These are phyloP conservation scores for Elongisporangium undulatum DNA, from an alignment of 352 stramenopile species.

Conservation along the genomic window DNA sequence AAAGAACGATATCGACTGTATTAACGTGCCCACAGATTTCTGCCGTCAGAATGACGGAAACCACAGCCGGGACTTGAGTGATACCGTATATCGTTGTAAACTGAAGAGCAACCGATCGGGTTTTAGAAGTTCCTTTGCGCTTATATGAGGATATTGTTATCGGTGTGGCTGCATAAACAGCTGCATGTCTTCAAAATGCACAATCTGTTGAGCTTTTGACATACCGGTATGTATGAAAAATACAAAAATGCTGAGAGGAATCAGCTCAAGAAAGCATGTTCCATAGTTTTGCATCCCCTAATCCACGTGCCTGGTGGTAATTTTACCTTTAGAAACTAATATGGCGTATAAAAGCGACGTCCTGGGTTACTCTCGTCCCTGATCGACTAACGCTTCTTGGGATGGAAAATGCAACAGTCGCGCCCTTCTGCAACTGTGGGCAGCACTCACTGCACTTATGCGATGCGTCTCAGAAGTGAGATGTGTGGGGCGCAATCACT, in stretches of 20 bases:
- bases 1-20: background rate
- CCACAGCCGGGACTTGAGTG: background rate
- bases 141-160: background rate
- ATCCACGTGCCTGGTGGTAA: background rate
- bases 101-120: background rate
- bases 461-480: background rate
- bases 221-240: background rate
- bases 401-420: background rate
- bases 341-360: background rate
- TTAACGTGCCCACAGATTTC: background rate
- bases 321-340: background rate
- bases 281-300: background rate
- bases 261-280: background rate
- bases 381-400: background rate
- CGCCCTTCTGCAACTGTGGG: background rate
- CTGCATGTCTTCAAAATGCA: background rate
- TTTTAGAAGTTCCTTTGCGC: too few species aligned
- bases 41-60: background rate
- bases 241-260: background rate
- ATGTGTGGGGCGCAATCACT: background rate
- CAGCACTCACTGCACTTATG: background rate
- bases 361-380: background rate
- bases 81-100: background rate
- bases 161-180: background rate
- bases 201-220: background rate